A percentile compares a stretch with the other conserved stretches of the same genome.
Evolutionary conservation across 768 basidiomycete species (phyloP).

Genomic region (Pisolithus tinctorius): DNA sequence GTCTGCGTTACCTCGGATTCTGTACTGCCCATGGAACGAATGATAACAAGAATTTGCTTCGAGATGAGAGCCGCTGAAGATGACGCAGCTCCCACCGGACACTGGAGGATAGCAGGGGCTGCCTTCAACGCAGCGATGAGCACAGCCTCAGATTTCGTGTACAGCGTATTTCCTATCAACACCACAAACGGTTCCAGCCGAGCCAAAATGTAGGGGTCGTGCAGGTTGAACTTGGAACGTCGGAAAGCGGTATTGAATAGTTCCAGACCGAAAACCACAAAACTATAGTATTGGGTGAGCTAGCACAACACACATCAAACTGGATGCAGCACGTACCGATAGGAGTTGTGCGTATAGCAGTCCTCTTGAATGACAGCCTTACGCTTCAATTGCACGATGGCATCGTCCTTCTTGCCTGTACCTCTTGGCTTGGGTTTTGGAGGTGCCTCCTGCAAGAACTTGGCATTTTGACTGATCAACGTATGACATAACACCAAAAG

Average conservation of each 20-base stretch:
- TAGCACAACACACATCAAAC: background rate
- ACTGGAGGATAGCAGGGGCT: constrained; percentile 73
- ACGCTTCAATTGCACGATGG: constrained; percentile 75
- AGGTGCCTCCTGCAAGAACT: constrained; percentile 65
- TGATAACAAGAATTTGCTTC: constrained; percentile 75
- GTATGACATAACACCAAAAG: constrained; percentile 82
- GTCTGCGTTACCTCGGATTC: constrained; percentile 88
- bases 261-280: constrained; percentile 88
- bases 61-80: constrained; percentile 79
- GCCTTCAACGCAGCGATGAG: constrained; percentile 72
- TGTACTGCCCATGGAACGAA: constrained; percentile 76
- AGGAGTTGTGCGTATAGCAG: constrained; percentile 82
- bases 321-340: constrained; percentile 46
- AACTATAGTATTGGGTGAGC: constrained; percentile 43
- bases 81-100: constrained; percentile 69
- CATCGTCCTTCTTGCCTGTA: constrained; percentile 42
- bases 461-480: constrained; percentile 84
- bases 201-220: constrained; percentile 63
- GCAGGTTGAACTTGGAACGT: constrained; percentile 80
- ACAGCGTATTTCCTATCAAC: constrained; percentile 87
- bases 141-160: constrained; percentile 73
- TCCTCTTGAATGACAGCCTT: constrained; percentile 46
- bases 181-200: constrained; percentile 83
- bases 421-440: constrained; percentile 26
- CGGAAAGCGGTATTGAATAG: constrained; percentile 84